Evolutionary conservation across 192 early-diverging fungal species (phyloP).

Genomic region (Gaertneriomyces sp.): DNA sequence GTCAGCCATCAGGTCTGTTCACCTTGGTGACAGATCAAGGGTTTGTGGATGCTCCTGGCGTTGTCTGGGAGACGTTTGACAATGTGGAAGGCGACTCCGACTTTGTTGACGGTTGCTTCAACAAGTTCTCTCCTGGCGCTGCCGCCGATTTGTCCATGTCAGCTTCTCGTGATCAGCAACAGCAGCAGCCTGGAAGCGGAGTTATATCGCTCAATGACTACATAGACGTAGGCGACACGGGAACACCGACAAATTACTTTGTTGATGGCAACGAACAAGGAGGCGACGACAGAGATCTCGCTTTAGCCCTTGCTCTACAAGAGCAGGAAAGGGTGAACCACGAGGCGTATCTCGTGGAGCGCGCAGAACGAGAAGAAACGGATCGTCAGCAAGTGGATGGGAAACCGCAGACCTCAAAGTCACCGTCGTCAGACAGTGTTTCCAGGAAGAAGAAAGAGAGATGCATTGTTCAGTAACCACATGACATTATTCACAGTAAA

Average conservation of each 20-base stretch:
- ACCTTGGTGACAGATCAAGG: slow-evolving; percentile 52
- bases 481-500: too few relatives aligned
- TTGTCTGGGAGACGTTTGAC: slow-evolving; percentile 45
- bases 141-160: not conserved
- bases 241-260: not conserved
- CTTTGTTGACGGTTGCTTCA: slow-evolving; percentile 35
- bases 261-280: not conserved
- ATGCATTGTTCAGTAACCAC: slow-evolving; percentile 25
- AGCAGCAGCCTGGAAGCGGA: not conserved
- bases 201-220: slow-evolving; percentile 1
- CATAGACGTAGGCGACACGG: not conserved
- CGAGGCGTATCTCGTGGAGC: slow-evolving; percentile 5
- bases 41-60: slow-evolving; percentile 28
- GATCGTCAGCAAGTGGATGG: slow-evolving; percentile 1
- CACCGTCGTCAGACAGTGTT: not conserved
- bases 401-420: slow-evolving; percentile 5
- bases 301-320: slow-evolving; percentile 40
- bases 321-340: slow-evolving; percentile 31
- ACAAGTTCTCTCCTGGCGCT: not conserved
- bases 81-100: slow-evolving; percentile 35
- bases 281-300: slow-evolving; percentile 19
- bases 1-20: slow-evolving; percentile 18
- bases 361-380: slow-evolving; percentile 15
- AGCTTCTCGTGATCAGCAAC: not conserved
- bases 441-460: slow-evolving; percentile 26